These are phyloP conservation scores for Pichia kluyveri DNA, from an alignment of 805 yeast species.

Conservation along the genomic window DNA sequence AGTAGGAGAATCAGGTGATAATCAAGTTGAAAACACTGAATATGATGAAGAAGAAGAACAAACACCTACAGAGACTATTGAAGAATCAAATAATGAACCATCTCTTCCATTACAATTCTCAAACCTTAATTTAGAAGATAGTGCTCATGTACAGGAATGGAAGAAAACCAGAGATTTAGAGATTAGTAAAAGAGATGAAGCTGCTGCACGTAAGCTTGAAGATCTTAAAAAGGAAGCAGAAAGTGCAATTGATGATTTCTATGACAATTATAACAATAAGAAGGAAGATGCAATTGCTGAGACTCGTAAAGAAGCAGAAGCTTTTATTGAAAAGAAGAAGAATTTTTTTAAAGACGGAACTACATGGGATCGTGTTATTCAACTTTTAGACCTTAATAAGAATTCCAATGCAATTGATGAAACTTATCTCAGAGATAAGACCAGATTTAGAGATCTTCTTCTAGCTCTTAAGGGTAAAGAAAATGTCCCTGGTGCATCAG, in stretches of 20 bases:
- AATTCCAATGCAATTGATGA: conserved; percentile 27
- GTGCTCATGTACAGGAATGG: conserved; percentile 69
- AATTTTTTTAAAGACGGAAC: conserved; percentile 41
- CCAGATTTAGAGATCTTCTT: conserved; percentile 43
- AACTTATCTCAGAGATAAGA: conserved; percentile 36
- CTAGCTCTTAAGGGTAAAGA: conserved; percentile 47
- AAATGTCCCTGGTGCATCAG: conserved; percentile 41
- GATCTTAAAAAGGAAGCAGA: conserved; percentile 70
- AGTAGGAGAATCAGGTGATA: conserved; percentile 25
- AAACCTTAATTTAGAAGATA: conserved; percentile 34
- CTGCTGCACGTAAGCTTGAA: conserved; percentile 50
- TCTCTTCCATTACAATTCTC: conserved; percentile 35
- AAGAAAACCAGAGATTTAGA: conserved; percentile 70
- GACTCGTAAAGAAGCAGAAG: conserved; percentile 59
- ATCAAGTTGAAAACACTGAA: not conserved
- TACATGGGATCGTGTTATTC: conserved; percentile 49
- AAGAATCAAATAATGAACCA: conserved; percentile 4
- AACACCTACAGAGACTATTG: conserved; percentile 20
- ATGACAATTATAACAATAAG: conserved; percentile 81
- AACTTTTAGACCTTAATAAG: conserved; percentile 30
- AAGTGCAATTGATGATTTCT: conserved; percentile 81
- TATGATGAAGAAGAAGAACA: not conserved
- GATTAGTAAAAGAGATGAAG: conserved; percentile 69
- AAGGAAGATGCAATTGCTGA: conserved; percentile 59
- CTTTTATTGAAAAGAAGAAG: conserved; percentile 68